Evolutionary conservation across 1,284 basidiomycete species (phyloP), one percentile per base, ranked within the genome.

Genomic region (Rhodotorula sp.): DNA sequence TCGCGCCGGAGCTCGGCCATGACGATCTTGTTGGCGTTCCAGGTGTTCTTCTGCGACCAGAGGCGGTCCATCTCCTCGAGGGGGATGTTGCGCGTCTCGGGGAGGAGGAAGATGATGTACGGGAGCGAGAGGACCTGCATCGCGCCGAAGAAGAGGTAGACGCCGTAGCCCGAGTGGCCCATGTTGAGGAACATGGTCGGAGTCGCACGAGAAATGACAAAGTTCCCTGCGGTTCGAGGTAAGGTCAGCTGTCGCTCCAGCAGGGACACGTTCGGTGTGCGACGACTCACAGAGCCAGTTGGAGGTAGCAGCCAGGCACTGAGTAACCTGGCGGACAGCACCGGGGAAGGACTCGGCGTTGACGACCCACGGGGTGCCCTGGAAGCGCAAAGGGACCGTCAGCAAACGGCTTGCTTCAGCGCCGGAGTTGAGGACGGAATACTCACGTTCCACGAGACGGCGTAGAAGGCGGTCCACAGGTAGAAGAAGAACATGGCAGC

Each of bases 261-360:
- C 15, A 15, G 26, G 23, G 31, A 14, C 18, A 26, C 34, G 34
- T 52, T 38, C 5, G 19, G 26, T 6, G n/a, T 58, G 38, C 2
- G 15, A 3, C 15, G 28, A 66, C 60, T 47, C 23, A 64, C 67
- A 79, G 60, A 81, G 76, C 81, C 81, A 82, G 79, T 82, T 82
- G 55, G 76, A 77, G 12, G 79, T 72, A 10, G 81, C 78, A 52
- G 79, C 78, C 61, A 80, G 74, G 52, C 77, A 77, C 67, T 81
- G 79, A 8, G 81, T 79, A 19, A 79, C 80, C 19, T 78, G 77
- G 15, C 81, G 78, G 26, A 82, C 77, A 49, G 78, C 76, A 16
- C 79, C 78, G 1, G 81, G 81, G 77, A 82, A 81, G 19, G 78
- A 67, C 72, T 82, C 81, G 23, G 81, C 78, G 57, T 80, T 78